Evolutionary conservation across 495 filamentous ascomycete genomes (phyloP), one percentile per base, ranked within the genome.

Genomic region (Echria macrotheca): DNA sequence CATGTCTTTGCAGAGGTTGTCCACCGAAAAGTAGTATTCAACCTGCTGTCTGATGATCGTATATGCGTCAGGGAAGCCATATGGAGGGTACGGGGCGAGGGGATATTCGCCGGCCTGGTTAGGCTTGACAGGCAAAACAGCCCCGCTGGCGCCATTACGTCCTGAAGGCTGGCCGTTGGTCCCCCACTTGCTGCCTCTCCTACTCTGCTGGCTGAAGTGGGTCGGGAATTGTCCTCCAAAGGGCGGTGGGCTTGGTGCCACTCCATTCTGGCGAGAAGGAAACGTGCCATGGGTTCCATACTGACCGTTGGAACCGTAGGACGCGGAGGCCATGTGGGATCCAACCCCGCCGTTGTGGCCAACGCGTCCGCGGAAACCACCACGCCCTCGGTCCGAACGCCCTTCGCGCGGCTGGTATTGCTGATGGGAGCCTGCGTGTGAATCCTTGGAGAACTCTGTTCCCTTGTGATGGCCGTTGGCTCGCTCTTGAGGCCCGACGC

Each of bases 1-100:
- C 56, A 84, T 76, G 58, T 98, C 93, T 68, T 95, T 97, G 79
- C 87, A 91, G 47, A 96, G 79, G 64, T 97, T 97, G 55, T 97
- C 89, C 7, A 95, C 77, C 0, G 91, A 97, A 69, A 98, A 93
- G 65, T 97, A 98, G 69, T 97, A 97, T 57, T 94, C 87, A 68
- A 96, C 69, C 66, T 96, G 91, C 59, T 80, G 73, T 41, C 39
- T 60, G 37, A 61, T 48, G 5, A 64, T 47, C 3, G 42, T 31
- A n/a, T 61, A 31, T 23, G 61, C 22, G 2, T 49, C 26, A 6
- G 44, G 32, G 17, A 50, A 53, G 28, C 54, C 37, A 25, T 54
- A 63, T 17, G 55, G 49, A 5, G 50, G 24, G 25, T 59, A 57
- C 24, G 52, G 53, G 9, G 46, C 33, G 6, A 53, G 53, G 4